Evolutionary conservation across 352 stramenopile genomes (phyloP).

Genomic region (Aphanomyces cochlioides): DNA sequence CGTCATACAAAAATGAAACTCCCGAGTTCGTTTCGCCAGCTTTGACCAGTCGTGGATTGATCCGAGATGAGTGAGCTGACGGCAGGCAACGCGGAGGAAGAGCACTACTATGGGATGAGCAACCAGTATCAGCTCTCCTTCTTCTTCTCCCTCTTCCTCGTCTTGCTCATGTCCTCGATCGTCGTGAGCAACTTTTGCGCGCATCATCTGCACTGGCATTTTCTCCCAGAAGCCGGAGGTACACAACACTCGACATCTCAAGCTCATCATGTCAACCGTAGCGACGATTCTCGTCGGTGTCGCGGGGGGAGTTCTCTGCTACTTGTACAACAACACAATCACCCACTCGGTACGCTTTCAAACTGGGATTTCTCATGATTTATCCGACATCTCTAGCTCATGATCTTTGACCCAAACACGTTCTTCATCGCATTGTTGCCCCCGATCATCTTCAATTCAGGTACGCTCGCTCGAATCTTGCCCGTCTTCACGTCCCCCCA

Average conservation of each 20-base stretch:
- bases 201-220: slow-evolving; percentile 73
- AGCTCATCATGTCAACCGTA: background rate
- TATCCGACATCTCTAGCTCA: slow-evolving; percentile 29
- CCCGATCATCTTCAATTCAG: slow-evolving; percentile 83
- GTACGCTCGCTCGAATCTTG: slow-evolving; percentile 18
- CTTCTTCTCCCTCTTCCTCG: slow-evolving; percentile 69
- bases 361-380: background rate
- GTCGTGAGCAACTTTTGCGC: slow-evolving; percentile 74
- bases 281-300: slow-evolving; percentile 38
- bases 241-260: background rate
- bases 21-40: background rate
- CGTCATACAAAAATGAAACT: background rate
- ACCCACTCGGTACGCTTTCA: slow-evolving; percentile 33
- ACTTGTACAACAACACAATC: slow-evolving; percentile 32
- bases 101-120: slow-evolving; percentile 43
- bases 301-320: slow-evolving; percentile 32
- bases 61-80: slow-evolving; percentile 26
- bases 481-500: slow-evolving; percentile 3
- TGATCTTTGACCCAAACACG: slow-evolving; percentile 57
- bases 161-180: slow-evolving; percentile 71
- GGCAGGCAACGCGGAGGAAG: slow-evolving; percentile 26
- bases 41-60: slow-evolving; percentile 5
- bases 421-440: slow-evolving; percentile 83
- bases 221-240: slow-evolving; percentile 63
- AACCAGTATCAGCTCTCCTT: slow-evolving; percentile 75